Conservation (phyloP, 2,329 filamentous ascomycete genomes). For the Beauveria sp. region DNA sequence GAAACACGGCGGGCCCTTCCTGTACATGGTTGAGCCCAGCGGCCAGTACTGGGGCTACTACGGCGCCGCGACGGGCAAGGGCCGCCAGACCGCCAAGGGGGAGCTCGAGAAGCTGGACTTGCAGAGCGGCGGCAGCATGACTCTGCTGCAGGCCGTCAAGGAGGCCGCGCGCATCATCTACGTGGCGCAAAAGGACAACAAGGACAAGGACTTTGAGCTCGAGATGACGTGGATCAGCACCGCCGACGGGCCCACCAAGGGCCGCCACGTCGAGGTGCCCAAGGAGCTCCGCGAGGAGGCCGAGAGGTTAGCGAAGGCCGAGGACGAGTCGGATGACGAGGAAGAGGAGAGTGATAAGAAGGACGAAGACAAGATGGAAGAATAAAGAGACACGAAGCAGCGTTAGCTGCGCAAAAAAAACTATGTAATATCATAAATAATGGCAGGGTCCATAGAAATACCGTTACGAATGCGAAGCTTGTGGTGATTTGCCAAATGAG, state of each 20-base stretch:
- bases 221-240: slow-evolving; percentile 98
- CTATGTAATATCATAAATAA: slow-evolving; percentile 30
- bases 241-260: slow-evolving; percentile 79
- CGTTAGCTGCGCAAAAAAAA: slow-evolving; percentile 2
- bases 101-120: slow-evolving; percentile 98
- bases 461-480: slow-evolving; percentile 21
- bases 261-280: slow-evolving; percentile 86
- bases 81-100: slow-evolving; percentile 91
- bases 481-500: slow-evolving; percentile 10
- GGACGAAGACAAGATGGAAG: slow-evolving; percentile 80
- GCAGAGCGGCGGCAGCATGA: slow-evolving; percentile 64
- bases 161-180: slow-evolving; percentile 97
- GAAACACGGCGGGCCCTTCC: slow-evolving; percentile 77
- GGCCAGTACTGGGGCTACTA: slow-evolving; percentile 99
- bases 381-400: slow-evolving; percentile 42
- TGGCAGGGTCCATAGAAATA: slow-evolving; percentile 2
- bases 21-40: slow-evolving; percentile 99
- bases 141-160: slow-evolving; percentile 82
- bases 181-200: slow-evolving; percentile 95
- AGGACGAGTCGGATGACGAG: slow-evolving; percentile 80
- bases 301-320: slow-evolving; percentile 84
- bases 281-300: slow-evolving; percentile 87
- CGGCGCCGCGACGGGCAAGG: slow-evolving; percentile 94
- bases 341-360: slow-evolving; percentile 57
- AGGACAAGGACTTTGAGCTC: slow-evolving; percentile 98